These are phyloP conservation scores for Hypomyces perniciosus DNA, from an alignment of 2,329 filamentous ascomycete species.

Conservation along the genomic window DNA sequence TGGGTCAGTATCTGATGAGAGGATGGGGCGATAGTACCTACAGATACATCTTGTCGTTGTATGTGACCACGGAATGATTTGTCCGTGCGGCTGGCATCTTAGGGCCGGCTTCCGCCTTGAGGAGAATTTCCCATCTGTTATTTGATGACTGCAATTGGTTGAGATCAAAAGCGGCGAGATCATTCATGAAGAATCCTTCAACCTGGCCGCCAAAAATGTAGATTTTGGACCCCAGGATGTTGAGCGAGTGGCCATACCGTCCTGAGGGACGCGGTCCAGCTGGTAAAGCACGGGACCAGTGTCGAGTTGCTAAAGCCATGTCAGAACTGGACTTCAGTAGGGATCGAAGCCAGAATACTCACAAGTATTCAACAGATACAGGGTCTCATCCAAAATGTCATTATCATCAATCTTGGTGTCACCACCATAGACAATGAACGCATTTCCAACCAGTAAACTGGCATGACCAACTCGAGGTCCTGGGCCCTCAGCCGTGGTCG, in stretches of 20 bases:
- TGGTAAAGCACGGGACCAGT: conserved; percentile 93
- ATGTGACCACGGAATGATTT: conserved; percentile 89
- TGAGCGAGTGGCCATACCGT: conserved; percentile 91
- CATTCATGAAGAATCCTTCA: conserved; percentile 97
- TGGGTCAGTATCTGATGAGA: conserved; percentile 11
- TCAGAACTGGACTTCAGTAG: neutral
- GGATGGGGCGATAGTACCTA: conserved; percentile 42
- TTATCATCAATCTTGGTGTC: conserved; percentile 96
- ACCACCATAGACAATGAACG: conserved; percentile 97
- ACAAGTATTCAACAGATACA: conserved; percentile 98
- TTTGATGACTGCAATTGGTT: conserved; percentile 88
- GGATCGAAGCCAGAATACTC: conserved; percentile 37
- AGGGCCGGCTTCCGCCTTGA: conserved; percentile 52
- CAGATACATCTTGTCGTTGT: conserved; percentile 89
- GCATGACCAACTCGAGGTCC: conserved; percentile 92
- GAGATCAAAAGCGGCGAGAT: conserved; percentile 88
- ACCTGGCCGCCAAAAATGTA: conserved; percentile 98
- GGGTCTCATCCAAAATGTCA: conserved; percentile 86
- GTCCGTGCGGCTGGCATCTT: conserved; percentile 78
- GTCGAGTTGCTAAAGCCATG: conserved; percentile 67
- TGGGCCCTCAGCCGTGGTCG: conserved; percentile 88
- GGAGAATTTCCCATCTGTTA: conserved; percentile 92
- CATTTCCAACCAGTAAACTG: conserved; percentile 91
- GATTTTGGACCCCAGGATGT: conserved; percentile 93
- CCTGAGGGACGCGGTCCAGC: conserved; percentile 80